phyloP scores from a whole-genome alignment of 441 rosid species.

The Populus hybrid region DNA sequence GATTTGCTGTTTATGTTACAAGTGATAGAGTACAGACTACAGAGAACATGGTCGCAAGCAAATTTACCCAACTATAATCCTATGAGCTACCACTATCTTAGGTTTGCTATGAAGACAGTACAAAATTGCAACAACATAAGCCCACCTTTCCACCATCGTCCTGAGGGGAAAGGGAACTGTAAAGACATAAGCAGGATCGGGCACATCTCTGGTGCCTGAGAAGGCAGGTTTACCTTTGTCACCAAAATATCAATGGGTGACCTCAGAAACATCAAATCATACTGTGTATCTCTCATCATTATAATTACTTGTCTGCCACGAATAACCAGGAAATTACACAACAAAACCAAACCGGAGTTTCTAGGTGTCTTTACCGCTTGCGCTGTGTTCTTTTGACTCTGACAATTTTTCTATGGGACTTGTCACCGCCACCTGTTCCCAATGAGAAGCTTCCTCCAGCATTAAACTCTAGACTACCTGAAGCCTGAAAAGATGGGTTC shows the following conservation, averaged over 20 bases:
- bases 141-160: slow-evolving; percentile 15
- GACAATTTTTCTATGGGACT: slow-evolving; percentile 55
- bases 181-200: no score
- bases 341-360: background rate
- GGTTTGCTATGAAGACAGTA: slow-evolving; percentile 16
- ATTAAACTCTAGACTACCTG: slow-evolving; percentile 59
- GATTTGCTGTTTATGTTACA: slow-evolving; percentile 31
- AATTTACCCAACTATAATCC: slow-evolving; percentile 25
- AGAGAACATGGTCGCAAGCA: slow-evolving; percentile 12
- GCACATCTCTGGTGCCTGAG: background rate
- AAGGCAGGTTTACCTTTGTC: background rate
- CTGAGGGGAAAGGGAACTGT: background rate
- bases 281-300: slow-evolving; percentile 1
- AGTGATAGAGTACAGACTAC: slow-evolving; percentile 4
- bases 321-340: no score
- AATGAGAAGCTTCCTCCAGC: slow-evolving; percentile 81
- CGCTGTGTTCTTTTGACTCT: slow-evolving; percentile 45
- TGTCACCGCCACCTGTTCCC: slow-evolving; percentile 74
- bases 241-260: background rate
- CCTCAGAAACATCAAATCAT: slow-evolving; percentile 7
- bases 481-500: slow-evolving; percentile 57
- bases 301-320: no score
- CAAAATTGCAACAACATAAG: slow-evolving; percentile 37
- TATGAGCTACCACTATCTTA: background rate
- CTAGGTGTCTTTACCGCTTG: slow-evolving; percentile 33